Evolutionary conservation across 2,329 filamentous ascomycete species (phyloP).

Genomic region (Pseudogymnoascus pannorum): DNA sequence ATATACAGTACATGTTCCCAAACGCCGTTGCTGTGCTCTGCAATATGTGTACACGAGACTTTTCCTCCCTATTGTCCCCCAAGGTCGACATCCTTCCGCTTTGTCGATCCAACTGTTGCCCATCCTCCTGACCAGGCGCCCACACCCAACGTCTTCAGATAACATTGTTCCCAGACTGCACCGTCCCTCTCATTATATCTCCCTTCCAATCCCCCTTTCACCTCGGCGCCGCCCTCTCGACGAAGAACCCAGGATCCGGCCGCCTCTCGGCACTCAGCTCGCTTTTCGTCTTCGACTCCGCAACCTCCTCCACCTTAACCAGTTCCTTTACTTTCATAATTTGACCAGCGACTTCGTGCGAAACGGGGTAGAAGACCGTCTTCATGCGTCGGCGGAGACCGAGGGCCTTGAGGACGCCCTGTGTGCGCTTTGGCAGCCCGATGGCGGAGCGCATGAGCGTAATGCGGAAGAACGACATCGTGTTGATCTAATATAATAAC

Average conservation of each 20-base stretch:
- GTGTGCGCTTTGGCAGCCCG: constrained; percentile 56
- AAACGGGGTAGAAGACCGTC: constrained; percentile 66
- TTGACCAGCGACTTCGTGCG: constrained; percentile 59
- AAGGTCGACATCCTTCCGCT: not conserved
- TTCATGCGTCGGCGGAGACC: constrained; percentile 65
- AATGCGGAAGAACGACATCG: constrained; percentile 63
- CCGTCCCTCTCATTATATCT: not conserved
- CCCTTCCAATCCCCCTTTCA: not conserved
- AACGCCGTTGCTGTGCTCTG: constrained; percentile 11
- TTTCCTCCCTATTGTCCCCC: constrained; percentile 5
- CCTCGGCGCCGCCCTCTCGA: constrained; percentile 43
- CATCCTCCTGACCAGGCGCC: not conserved
- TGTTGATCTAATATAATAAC: constrained; percentile 11
- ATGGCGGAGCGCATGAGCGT: constrained; percentile 67
- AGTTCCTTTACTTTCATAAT: constrained; percentile 73
- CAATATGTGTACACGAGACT: constrained; percentile 9
- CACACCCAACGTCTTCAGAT: not conserved
- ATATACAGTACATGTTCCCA: constrained; percentile 19
- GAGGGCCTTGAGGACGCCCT: constrained; percentile 61
- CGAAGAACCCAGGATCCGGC: constrained; percentile 61
- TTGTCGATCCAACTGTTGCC: not conserved
- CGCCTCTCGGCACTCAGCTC: constrained; percentile 55
- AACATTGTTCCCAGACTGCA: not conserved
- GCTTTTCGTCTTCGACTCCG: constrained; percentile 47
- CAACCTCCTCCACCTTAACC: constrained; percentile 61